Conservation (phyloP, 495 filamentous ascomycete genomes). For the Aspergillus steynii region DNA sequence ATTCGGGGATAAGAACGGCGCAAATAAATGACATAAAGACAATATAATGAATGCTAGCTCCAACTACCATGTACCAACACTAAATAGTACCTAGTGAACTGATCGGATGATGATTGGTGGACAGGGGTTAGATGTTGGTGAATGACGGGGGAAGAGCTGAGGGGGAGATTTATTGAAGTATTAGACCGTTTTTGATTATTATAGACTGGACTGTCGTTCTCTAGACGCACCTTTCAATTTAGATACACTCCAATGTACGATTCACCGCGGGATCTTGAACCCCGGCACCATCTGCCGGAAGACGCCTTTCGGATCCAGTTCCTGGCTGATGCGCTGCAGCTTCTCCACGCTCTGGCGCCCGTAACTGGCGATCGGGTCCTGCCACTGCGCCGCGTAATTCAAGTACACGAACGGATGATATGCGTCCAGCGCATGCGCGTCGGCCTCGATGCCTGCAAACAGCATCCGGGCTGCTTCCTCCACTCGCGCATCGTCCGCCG, state of each 20-base stretch:
- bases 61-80: no score
- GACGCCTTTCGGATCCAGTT: constrained; percentile 40
- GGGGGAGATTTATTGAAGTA: no score
- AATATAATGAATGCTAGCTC: no score
- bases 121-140: no score
- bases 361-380: constrained; percentile 41
- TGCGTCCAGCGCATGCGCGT: constrained; percentile 12
- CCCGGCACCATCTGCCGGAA: constrained; percentile 12
- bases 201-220: no score
- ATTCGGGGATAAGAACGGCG: no score
- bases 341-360: constrained; percentile 32
- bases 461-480: constrained; percentile 11
- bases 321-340: constrained; percentile 29
- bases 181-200: no score
- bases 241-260: neutral
- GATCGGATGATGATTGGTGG: no score
- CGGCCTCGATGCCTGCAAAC: constrained; percentile 16
- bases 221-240: no score
- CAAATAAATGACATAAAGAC: no score
- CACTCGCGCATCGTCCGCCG: constrained; percentile 21
- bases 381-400: constrained; percentile 29
- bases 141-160: no score
- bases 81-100: no score
- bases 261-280: constrained; percentile 11
- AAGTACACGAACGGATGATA: constrained; percentile 27